These are phyloP conservation scores for Linnemannia zychae DNA, from an alignment of 192 early-diverging fungal genomes.

Conservation along the genomic window DNA sequence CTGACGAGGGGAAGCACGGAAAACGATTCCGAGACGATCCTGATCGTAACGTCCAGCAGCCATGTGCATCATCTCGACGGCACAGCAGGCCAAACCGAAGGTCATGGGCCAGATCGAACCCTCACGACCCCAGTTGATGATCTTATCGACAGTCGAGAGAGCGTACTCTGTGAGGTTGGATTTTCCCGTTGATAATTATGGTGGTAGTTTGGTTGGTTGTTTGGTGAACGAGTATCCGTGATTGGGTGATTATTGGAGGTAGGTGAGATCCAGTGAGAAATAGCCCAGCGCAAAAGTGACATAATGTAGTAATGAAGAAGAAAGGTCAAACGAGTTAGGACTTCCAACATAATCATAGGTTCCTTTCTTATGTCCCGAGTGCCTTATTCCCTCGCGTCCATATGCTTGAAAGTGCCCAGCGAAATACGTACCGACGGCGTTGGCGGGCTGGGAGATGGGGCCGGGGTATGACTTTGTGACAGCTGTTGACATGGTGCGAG, in stretches of 20 bases:
- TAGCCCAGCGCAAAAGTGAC: background rate
- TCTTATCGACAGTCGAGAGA: slow-evolving; percentile 90
- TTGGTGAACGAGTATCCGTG: background rate
- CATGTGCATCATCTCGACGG: slow-evolving; percentile 99
- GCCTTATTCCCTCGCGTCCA: no score
- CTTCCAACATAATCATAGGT: background rate
- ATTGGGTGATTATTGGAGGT: background rate
- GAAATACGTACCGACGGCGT: slow-evolving; percentile 49
- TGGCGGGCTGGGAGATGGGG: slow-evolving; percentile 49
- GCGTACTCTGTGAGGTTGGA: slow-evolving; percentile 88
- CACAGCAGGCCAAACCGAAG: slow-evolving; percentile 88
- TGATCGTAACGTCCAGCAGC: slow-evolving; percentile 96
- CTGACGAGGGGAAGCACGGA: slow-evolving; percentile 96
- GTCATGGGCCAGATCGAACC: slow-evolving; percentile 92
- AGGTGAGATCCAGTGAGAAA: background rate
- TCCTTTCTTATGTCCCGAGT: no score
- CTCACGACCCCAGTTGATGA: slow-evolving; percentile 94
- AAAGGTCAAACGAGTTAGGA: background rate
- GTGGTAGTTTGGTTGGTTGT: background rate
- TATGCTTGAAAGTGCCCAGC: no score
- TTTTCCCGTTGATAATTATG: background rate
- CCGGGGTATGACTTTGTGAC: slow-evolving; percentile 57
- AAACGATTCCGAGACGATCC: slow-evolving; percentile 97
- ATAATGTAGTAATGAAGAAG: background rate
- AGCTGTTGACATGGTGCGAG: slow-evolving; percentile 51